Conservation (phyloP, 2,329 filamentous ascomycete species). For the Neonectria neomacrospora region DNA sequence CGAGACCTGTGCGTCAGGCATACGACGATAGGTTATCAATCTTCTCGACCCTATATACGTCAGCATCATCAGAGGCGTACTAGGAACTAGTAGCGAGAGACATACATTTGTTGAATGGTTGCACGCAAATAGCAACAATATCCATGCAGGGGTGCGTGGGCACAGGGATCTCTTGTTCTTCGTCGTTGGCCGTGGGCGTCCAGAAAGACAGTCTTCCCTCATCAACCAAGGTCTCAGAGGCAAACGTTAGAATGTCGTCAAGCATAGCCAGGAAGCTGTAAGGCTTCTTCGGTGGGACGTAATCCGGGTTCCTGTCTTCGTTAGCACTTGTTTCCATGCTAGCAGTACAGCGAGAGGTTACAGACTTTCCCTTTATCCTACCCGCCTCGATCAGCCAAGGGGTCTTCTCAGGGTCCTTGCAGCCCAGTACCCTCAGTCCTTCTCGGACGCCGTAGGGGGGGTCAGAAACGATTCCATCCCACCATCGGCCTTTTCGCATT, state of each 20-base stretch:
- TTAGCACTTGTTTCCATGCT: slow-evolving; percentile 27
- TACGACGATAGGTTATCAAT: slow-evolving; percentile 84
- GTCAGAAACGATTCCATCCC: slow-evolving; percentile 95
- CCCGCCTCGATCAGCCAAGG: slow-evolving; percentile 75
- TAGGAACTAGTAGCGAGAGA: slow-evolving; percentile 2
- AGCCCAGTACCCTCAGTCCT: slow-evolving; percentile 87
- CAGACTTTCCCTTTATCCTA: slow-evolving; percentile 74
- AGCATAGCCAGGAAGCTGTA: slow-evolving; percentile 94
- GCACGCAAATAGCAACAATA: slow-evolving; percentile 80
- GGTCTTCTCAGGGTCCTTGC: slow-evolving; percentile 71
- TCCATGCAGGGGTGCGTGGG: slow-evolving; percentile 81
- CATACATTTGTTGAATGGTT: slow-evolving; percentile 89
- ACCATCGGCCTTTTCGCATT: slow-evolving; percentile 64
- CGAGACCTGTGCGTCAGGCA: slow-evolving; percentile 69
- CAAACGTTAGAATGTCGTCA: slow-evolving; percentile 88
- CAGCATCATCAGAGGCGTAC: slow-evolving; percentile 9
- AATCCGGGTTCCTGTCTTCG: slow-evolving; percentile 62
- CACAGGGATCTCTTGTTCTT: slow-evolving; percentile 79
- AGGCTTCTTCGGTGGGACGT: slow-evolving; percentile 87
- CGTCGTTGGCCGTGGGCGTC: slow-evolving; percentile 92
- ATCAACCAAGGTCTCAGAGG: slow-evolving; percentile 79
- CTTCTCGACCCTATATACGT: slow-evolving; percentile 78
- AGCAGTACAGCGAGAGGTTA: slow-evolving; percentile 23
- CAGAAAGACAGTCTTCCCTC: slow-evolving; percentile 88
- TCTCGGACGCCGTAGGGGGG: slow-evolving; percentile 96